Conservation (phyloP, 176 grass and related monocot species). For the Olyra latifolia region DNA sequence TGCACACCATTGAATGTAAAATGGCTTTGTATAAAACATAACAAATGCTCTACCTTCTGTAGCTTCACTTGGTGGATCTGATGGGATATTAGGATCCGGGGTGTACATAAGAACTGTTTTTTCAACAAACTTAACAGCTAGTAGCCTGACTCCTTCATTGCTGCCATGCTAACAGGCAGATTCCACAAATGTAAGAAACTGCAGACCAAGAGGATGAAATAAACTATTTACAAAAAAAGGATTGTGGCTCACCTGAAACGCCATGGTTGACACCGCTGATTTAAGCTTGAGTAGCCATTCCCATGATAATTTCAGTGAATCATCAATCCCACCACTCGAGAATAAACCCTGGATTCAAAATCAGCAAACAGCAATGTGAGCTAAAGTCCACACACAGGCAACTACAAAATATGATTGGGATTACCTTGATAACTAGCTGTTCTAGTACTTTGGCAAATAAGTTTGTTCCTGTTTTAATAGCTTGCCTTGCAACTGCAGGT, state of each 20-base stretch:
- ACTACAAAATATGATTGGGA: not conserved
- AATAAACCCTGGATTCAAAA: slow-evolving; percentile 58
- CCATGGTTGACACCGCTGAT: slow-evolving; percentile 53
- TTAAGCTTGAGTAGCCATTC: slow-evolving; percentile 82
- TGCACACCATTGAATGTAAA: slow-evolving; percentile 12
- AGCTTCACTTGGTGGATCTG: slow-evolving; percentile 68
- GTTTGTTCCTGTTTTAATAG: slow-evolving; percentile 70
- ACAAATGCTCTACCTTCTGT: slow-evolving; percentile 45
- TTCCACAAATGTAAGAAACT: slow-evolving; percentile 20
- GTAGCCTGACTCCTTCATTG: slow-evolving; percentile 78
- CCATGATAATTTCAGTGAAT: slow-evolving; percentile 69
- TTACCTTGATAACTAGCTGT: slow-evolving; percentile 79
- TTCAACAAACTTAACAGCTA: slow-evolving; percentile 86
- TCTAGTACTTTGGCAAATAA: slow-evolving; percentile 68
- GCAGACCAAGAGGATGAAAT: slow-evolving; percentile 7
- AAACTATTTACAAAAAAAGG: not conserved
- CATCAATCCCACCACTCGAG: slow-evolving; percentile 72
- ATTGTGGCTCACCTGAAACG: slow-evolving; percentile 52
- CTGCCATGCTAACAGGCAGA: slow-evolving; percentile 46
- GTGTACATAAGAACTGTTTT: slow-evolving; percentile 83
- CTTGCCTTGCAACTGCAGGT: slow-evolving; percentile 76
- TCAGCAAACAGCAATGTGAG: not conserved
- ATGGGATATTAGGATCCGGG: slow-evolving; percentile 69
- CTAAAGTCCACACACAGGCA: not conserved
- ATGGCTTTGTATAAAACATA: not conserved